These are phyloP conservation scores for Arthrinium puccinioides DNA, from an alignment of 2,329 filamentous ascomycete genomes.

Conservation along the genomic window DNA sequence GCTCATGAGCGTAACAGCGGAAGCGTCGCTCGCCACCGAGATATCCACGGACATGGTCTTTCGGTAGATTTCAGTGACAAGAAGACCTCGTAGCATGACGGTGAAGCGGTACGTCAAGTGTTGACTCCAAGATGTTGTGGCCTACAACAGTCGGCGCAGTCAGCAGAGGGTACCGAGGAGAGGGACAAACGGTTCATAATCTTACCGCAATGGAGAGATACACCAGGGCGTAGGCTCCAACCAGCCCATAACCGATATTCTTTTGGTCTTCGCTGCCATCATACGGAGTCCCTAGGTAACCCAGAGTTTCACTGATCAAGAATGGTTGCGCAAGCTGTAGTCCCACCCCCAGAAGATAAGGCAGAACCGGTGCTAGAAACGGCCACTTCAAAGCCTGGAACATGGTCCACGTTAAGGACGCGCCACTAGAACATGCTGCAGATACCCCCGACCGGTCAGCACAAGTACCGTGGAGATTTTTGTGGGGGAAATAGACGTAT, in stretches of 20 bases:
- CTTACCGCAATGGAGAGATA: not conserved
- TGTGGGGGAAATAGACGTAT: accelerated
- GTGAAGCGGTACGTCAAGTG: not conserved
- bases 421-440: not conserved
- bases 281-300: conserved; percentile 4
- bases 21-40: not conserved
- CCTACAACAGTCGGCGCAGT: no score
- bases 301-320: conserved; percentile 14
- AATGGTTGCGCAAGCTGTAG: conserved; percentile 25
- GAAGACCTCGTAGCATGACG: not conserved
- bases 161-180: not conserved
- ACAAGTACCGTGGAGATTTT: no score
- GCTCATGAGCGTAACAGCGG: conserved; percentile 6
- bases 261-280: conserved; percentile 3
- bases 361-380: conserved; percentile 12
- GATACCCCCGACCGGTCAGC: no score
- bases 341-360: conserved; percentile 16
- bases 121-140: not conserved
- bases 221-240: not conserved
- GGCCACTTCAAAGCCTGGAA: conserved; percentile 5
- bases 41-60: not conserved
- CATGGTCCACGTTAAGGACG: not conserved
- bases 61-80: not conserved
- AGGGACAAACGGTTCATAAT: no score
- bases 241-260: not conserved